A percentile compares a stretch with the other conserved stretches of the same genome.
These are phyloP conservation scores for Stygiomarasmius scandens DNA, from an alignment of 1,284 basidiomycete genomes.

Conservation along the genomic window DNA sequence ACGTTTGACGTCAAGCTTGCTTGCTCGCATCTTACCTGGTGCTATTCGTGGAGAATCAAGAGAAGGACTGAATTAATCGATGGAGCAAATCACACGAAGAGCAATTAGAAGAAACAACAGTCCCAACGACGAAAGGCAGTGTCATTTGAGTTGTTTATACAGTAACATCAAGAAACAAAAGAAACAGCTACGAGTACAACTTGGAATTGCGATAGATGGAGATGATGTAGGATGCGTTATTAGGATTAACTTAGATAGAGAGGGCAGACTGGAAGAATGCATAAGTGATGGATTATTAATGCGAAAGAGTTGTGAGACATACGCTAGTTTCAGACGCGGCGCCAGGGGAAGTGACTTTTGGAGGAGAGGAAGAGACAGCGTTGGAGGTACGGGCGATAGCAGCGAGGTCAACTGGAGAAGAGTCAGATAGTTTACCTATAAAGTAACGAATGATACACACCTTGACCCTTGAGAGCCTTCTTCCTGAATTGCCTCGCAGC, in stretches of 20 bases:
- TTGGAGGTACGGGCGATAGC: constrained; percentile 81
- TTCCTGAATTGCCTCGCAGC: constrained; percentile 67
- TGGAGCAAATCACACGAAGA: too few species aligned
- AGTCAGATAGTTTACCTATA: background rate
- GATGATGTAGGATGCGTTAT: background rate
- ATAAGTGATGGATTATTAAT: background rate
- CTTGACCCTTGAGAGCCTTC: constrained; percentile 54
- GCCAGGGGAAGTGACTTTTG: constrained; percentile 25
- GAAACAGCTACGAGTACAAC: too few species aligned
- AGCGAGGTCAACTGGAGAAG: constrained; percentile 62
- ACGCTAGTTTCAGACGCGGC: background rate
- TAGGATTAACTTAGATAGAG: background rate
- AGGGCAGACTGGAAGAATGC: background rate
- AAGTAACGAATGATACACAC: constrained; percentile 35
- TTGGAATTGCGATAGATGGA: too few species aligned
- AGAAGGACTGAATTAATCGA: too few species aligned
- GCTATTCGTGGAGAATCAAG: too few species aligned
- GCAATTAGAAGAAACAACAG: too few species aligned
- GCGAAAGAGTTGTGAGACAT: background rate
- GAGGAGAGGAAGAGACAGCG: constrained; percentile 70
- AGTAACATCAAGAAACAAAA: too few species aligned
- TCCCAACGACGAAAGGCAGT: too few species aligned
- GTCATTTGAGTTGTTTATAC: too few species aligned
- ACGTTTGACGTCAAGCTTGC: too few species aligned
- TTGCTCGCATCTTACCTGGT: too few species aligned